These are phyloP conservation scores for Spinellus fusiger DNA, from an alignment of 192 early-diverging fungal genomes.

Conservation along the genomic window DNA sequence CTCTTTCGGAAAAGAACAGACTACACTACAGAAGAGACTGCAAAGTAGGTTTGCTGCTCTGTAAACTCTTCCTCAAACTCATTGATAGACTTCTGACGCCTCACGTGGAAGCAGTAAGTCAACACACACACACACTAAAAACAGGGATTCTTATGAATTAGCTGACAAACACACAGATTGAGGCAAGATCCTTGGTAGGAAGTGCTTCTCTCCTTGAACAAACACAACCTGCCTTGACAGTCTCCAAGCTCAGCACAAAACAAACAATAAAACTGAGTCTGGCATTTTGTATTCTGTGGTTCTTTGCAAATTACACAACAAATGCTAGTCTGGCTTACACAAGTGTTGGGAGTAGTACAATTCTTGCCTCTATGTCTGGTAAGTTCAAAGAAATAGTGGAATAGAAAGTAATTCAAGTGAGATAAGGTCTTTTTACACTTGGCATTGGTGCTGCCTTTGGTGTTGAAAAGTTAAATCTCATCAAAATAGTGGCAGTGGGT, in stretches of 20 bases:
- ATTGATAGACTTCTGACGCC: background rate
- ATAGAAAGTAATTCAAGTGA: too few species aligned
- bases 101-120: background rate
- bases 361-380: conserved; percentile 69
- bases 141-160: too few species aligned
- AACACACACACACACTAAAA: background rate
- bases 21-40: background rate
- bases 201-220: background rate
- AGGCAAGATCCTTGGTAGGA: background rate
- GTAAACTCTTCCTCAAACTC: background rate
- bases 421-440: conserved; percentile 63
- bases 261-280: conserved; percentile 59
- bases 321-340: conserved; percentile 74
- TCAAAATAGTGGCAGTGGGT: conserved; percentile 55
- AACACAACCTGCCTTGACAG: background rate
- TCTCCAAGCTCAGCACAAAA: conserved; percentile 7
- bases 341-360: conserved; percentile 69
- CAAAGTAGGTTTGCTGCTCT: too few species aligned
- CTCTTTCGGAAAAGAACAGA: conserved; percentile 14
- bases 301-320: conserved; percentile 66
- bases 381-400: background rate
- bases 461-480: conserved; percentile 52
- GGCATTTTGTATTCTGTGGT: conserved; percentile 77
- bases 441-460: conserved; percentile 55
- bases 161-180: background rate